Conservation (phyloP, 129 eudicot species). For the carrot (Daucus carota) region DH1_v3.0 NC_030383.2:47899501-47900000, state of each 20-base stretch:
- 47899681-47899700: conserved; percentile 54
- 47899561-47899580: conserved; percentile 29
- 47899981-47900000: too few relatives aligned
- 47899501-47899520: neutral
- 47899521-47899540: conserved; percentile 32
- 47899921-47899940: neutral
- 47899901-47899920: neutral
- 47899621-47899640: neutral
- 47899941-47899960: neutral
- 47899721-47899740: conserved; percentile 37
- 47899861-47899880: neutral
- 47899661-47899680: conserved; percentile 15
- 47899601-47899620: neutral
- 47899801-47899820: conserved; percentile 39
- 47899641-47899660: neutral
- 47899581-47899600: conserved; percentile 26
- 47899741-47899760: conserved; percentile 52
- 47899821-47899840: conserved; percentile 42
- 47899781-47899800: conserved; percentile 37
- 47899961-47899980: neutral
- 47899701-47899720: conserved; percentile 48
- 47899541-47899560: conserved; percentile 36
- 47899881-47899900: neutral
- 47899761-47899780: conserved; percentile 42
- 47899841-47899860: conserved; percentile 53